Base-by-base conservation (phyloP, 306 rosid genomes). In the Hippophae tibetana region DNA sequence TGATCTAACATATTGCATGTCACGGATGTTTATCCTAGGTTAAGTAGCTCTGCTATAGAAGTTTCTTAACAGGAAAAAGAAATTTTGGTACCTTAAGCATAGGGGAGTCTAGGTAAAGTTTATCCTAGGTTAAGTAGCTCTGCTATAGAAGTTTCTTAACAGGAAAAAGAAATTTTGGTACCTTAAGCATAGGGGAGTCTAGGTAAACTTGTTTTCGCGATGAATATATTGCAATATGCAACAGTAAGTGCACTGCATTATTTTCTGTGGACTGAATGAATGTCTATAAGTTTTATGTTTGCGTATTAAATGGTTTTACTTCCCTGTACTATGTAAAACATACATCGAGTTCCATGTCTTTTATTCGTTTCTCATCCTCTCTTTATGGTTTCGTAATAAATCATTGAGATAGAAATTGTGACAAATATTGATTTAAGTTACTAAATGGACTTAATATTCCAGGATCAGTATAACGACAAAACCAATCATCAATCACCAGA, bases 381-480 rank as follows among this genome's bases (percentile, higher is more conserved):
- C 5, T 52, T 41, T 42, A 2, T 14, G 1, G 8, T 5, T 49
- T 31, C 38, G 2, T 31, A 31, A 31, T 31, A 31, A 31, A 31
- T 4, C 38, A 31, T 31, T 31, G 38, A 31, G 38, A 31, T 31
- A 31, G 25, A 49, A 3, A 49, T 13, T 12, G 6, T 26, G 13
- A 3, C 11, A 9, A n/a, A 27, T 63, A 31, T 31, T 31, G 38
- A 31, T 31, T 69, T 46, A 43, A n/a, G 13, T 40, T 47, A 41
- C 40, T 27, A 40, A 41, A 44, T 31, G 41, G 60, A n/a, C 6
- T 57, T 43, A 42, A 56, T 47, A 42, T 7, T 69, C 59, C 48
- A 79, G 84, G 78, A 61, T 62, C 65, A 52, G 48, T 41, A 13
- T 56, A 60, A 27, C 53, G 56, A 51, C 68, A 52, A 73, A 69